These are phyloP conservation scores for Sporothrix curviconia DNA, from an alignment of 2,329 filamentous ascomycete species.

Conservation along the genomic window DNA sequence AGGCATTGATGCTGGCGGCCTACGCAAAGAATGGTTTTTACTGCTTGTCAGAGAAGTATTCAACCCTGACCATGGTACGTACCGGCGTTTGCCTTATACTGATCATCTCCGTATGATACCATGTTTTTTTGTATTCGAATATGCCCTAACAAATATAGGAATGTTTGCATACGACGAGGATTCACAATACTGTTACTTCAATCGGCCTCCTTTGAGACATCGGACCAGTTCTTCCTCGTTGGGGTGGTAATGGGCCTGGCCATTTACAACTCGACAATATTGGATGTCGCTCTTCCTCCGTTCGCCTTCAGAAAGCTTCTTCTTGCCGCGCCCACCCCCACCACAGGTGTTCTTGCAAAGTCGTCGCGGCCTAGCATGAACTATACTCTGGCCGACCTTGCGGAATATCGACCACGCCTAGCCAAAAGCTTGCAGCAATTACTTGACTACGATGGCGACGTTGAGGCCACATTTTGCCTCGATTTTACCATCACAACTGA, in stretches of 20 bases:
- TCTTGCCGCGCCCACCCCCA: conserved; percentile 61
- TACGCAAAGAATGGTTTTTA: conserved; percentile 92
- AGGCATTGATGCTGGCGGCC: conserved; percentile 80
- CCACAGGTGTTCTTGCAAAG: conserved; percentile 42
- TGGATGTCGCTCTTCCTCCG: conserved; percentile 80
- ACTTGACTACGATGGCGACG: conserved; percentile 77
- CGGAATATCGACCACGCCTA: conserved; percentile 70
- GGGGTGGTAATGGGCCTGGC: conserved; percentile 82
- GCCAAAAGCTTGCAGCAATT: conserved; percentile 70
- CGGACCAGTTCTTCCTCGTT: conserved; percentile 85
- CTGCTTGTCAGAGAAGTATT: conserved; percentile 84
- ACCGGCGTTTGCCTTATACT: background rate
- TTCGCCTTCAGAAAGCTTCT: conserved; percentile 87
- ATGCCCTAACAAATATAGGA: conserved; percentile 41
- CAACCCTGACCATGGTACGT: conserved; percentile 77
- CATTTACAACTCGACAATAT: conserved; percentile 90
- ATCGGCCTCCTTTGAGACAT: conserved; percentile 80
- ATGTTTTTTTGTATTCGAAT: background rate
- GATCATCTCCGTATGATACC: background rate
- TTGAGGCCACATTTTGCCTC: conserved; percentile 70
- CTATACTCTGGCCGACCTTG: conserved; percentile 74
- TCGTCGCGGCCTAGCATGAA: conserved; percentile 58
- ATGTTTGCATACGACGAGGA: conserved; percentile 90
- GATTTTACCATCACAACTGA: conserved; percentile 76
- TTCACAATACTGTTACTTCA: conserved; percentile 88